Evolutionary conservation across 192 early-diverging fungal genomes (phyloP), one percentile per base, ranked within the genome.

Genomic region (Coemansia sp.): DNA sequence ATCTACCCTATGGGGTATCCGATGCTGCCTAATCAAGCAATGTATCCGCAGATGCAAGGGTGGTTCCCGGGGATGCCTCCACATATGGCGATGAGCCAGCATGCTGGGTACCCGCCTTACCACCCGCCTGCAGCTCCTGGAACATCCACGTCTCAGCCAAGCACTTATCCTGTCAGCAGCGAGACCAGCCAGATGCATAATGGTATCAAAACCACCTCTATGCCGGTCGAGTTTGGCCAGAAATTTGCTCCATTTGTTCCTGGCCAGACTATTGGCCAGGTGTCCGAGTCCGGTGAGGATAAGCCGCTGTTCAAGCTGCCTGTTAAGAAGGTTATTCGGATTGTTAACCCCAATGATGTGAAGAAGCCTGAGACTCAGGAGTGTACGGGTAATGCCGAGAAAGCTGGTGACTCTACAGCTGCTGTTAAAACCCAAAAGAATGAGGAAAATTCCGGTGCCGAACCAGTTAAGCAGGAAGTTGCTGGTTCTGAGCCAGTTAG

Each of bases 221-320:
- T 35, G 33, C 33, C 33, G 10, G 10, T 35, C 4, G 23, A 26
- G 23, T 26, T 26, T 35, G 33, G 33, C 33, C 0, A 35, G 2
- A 35, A 35, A 2, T 35, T 35, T 35, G 10, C 33, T 7, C 33
- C 33, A 7, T 35, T 35, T 35, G 10, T 35, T 6, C 33, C 33
- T 1, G 10, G 10, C 1, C 33, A 35, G 33, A 35, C 33, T 1
- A 6, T 7, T 35, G 10, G 33, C 33, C 33, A 35, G 11, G 12
- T 63, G 8, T 49, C 26, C 11, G 81, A 78, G 55, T 2, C 33
- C 7, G 57, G 59, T n/a, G 55, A 50, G 6, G 30, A 47, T 6
- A 70, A 68, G 41, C 65, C 69, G 10, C 62, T 54, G 53, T 72
- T 72, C 52, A 69, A 69, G 55, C 46, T 74, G n/a, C 70, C 70